Percentiles rank a stretch among this genome's conserved stretches.
Evolutionary conservation across 345 rosid species (phyloP).

Genomic region (Arabis hirsuta): DNA sequence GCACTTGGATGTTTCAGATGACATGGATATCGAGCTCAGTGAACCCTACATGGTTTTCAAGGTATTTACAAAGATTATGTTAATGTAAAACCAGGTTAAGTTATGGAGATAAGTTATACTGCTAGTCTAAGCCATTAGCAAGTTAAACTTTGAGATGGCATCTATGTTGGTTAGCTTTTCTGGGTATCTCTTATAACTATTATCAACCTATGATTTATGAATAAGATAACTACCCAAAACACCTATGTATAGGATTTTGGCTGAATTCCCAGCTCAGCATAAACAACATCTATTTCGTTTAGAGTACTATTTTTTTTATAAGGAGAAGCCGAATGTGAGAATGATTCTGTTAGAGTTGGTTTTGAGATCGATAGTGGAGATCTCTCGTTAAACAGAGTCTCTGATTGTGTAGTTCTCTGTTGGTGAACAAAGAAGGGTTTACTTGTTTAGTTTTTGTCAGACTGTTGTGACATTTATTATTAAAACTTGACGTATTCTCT

Average conservation of each 20-base stretch:
- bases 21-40: conserved; percentile 73
- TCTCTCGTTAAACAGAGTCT: conserved; percentile 14
- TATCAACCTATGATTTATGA: not conserved
- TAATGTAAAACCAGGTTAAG: conserved; percentile 13
- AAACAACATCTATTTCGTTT: conserved; percentile 5
- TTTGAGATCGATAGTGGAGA: not conserved
- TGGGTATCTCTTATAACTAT: not conserved
- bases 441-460: not conserved
- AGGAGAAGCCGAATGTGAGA: conserved; percentile 16
- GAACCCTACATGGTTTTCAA: conserved; percentile 95
- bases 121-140: conserved; percentile 19
- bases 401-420: conserved; percentile 11
- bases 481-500: conserved; percentile 1
- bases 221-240: not conserved
- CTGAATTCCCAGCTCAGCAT: conserved; percentile 8
- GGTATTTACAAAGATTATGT: conserved; percentile 48
- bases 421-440: conserved; percentile 8
- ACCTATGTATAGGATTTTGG: not conserved
- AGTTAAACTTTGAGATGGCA: not conserved
- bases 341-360: conserved; percentile 22
- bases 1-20: conserved; percentile 83
- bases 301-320: not conserved
- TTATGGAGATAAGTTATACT: conserved; percentile 25
- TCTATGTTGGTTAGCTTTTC: conserved; percentile 2
- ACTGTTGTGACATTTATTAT: conserved; percentile 19